Evolutionary conservation across 768 basidiomycete species (phyloP).

Genomic region (Hericium erinaceus): DNA sequence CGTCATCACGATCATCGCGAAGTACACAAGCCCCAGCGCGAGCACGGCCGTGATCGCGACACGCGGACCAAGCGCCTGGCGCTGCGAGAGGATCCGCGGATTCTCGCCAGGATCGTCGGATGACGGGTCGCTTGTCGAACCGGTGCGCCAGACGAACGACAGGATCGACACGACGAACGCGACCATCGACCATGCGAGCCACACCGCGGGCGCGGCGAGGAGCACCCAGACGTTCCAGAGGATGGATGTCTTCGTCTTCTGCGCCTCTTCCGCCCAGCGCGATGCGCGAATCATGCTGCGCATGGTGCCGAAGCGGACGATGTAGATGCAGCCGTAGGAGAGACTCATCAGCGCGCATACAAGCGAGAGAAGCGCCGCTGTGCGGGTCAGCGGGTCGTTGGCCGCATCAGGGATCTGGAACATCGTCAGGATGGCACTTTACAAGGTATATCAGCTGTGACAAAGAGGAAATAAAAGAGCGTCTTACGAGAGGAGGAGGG

Average conservation of each 20-base stretch:
- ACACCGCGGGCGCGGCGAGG: constrained; percentile 57
- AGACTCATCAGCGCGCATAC: constrained; percentile 62
- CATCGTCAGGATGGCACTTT: constrained; percentile 59
- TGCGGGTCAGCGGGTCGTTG: constrained; percentile 52
- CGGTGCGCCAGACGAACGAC: constrained; percentile 59
- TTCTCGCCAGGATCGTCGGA: constrained; percentile 14
- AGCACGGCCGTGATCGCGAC: constrained; percentile 47
- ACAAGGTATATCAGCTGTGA: neutral
- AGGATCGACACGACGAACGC: constrained; percentile 55
- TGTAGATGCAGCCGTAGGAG: constrained; percentile 66
- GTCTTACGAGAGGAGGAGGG: constrained; percentile 30
- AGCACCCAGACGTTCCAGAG: constrained; percentile 65
- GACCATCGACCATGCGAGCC: constrained; percentile 71
- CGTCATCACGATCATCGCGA: constrained; percentile 51
- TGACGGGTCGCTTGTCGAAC: constrained; percentile 32
- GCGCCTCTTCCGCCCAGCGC: constrained; percentile 69
- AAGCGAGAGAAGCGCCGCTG: constrained; percentile 53
- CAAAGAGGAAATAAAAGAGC: neutral
- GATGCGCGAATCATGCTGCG: constrained; percentile 61
- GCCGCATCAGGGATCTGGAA: constrained; percentile 48
- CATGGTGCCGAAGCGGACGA: constrained; percentile 65
- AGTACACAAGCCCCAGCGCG: constrained; percentile 50
- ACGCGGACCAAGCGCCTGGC: constrained; percentile 40
- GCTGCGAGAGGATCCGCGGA: constrained; percentile 24
- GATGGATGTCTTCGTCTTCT: constrained; percentile 35